A percentile compares a stretch with the other conserved stretches of the same genome.
These are phyloP conservation scores for Eucalyptus melliodora DNA, from an alignment of 345 rosid genomes.

Conservation along the genomic window DNA sequence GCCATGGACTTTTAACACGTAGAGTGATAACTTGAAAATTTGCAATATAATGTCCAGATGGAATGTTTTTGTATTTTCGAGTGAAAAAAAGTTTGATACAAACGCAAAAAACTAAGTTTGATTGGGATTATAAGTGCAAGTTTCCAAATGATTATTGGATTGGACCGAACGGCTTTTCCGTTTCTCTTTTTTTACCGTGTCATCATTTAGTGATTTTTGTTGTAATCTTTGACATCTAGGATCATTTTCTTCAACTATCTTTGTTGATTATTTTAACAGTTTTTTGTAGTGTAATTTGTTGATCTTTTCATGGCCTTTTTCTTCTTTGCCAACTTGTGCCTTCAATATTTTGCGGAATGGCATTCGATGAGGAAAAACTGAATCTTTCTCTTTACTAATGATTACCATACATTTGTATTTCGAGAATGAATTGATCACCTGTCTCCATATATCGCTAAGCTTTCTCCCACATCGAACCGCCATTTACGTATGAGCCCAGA, in stretches of 20 bases:
- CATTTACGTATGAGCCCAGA: fast-evolving
- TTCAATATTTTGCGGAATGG: too few relatives aligned
- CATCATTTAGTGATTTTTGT: not conserved
- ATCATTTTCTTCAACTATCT: not conserved
- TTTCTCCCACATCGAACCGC: too few relatives aligned
- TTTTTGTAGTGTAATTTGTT: not conserved
- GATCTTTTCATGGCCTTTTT: not conserved
- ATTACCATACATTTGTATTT: too few relatives aligned
- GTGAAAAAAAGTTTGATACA: too few relatives aligned
- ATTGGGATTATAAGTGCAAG: too few relatives aligned
- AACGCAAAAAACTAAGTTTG: too few relatives aligned
- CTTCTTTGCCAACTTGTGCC: too few relatives aligned
- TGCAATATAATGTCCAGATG: not conserved
- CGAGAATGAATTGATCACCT: too few relatives aligned
- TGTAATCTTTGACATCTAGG: not conserved
- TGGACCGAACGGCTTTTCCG: not conserved
- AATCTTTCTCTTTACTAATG: too few relatives aligned
- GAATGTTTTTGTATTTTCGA: too few relatives aligned
- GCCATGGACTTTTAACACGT: not conserved
- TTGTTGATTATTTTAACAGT: not conserved
- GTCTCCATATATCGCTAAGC: fast-evolving
- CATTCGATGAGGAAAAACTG: too few relatives aligned
- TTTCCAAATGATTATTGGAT: too few relatives aligned
- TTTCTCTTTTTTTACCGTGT: not conserved
- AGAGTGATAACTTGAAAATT: not conserved